A percentile compares a stretch with the other conserved stretches of the same genome.
Evolutionary conservation across 306 rosid species (phyloP).

Genomic region (Fagus crenata): DNA sequence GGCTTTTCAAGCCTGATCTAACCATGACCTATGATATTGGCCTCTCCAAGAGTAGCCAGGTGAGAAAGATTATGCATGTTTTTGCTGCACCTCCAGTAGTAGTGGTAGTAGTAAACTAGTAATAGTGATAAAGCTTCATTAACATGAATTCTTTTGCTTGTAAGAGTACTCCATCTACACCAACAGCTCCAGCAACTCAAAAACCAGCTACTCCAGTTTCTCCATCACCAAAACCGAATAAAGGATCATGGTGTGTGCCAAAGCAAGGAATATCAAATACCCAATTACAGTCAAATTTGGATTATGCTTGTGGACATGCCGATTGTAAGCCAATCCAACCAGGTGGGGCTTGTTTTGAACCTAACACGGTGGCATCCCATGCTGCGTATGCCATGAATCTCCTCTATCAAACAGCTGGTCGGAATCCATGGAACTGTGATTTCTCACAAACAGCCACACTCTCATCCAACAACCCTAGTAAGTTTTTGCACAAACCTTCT

Average conservation of each 20-base stretch:
- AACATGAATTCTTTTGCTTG: slow-evolving; percentile 3
- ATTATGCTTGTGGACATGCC: slow-evolving; percentile 84
- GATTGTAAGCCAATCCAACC: slow-evolving; percentile 76
- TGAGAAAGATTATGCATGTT: slow-evolving; percentile 10
- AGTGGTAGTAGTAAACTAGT: neutral
- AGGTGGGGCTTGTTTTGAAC: slow-evolving; percentile 83
- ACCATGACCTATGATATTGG: slow-evolving; percentile 79
- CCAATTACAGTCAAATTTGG: slow-evolving; percentile 68
- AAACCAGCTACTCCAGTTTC: slow-evolving; percentile 8
- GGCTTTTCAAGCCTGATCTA: slow-evolving; percentile 83
- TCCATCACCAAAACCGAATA: slow-evolving; percentile 38
- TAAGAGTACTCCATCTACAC: slow-evolving; percentile 35
- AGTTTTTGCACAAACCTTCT: slow-evolving; percentile 17
- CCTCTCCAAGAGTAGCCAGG: slow-evolving; percentile 59
- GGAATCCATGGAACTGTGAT: slow-evolving; percentile 67
- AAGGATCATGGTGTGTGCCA: slow-evolving; percentile 71
- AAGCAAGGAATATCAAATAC: slow-evolving; percentile 56
- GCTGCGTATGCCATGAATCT: slow-evolving; percentile 94
- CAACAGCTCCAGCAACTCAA: slow-evolving; percentile 39
- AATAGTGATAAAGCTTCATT: neutral
- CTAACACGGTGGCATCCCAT: slow-evolving; percentile 65
- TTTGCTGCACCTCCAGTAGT: no score
- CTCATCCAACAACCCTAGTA: slow-evolving; percentile 67
- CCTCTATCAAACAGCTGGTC: slow-evolving; percentile 58
- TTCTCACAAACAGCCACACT: slow-evolving; percentile 70